Base-by-base conservation (phyloP, 2,329 filamentous ascomycete species). In the Verticillium albo-atrum region DNA sequence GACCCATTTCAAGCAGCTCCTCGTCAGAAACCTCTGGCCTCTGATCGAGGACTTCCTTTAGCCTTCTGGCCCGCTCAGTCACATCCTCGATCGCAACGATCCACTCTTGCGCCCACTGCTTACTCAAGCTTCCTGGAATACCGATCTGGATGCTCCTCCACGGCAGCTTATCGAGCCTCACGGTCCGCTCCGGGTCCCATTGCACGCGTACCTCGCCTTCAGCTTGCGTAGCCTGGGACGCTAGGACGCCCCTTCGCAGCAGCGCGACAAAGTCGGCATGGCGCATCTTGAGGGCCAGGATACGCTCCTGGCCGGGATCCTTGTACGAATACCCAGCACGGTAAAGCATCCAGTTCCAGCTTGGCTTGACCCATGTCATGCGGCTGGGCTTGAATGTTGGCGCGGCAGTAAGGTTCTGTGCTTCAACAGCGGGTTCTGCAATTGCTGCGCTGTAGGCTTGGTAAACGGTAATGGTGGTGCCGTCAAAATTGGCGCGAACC, bases 331-430 rank as follows among this genome's bases (percentile, higher is more conserved):
- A 88, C 17, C 84, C 85, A 23, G 78, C 76, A 54, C 85, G 83
- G 67, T 88, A 87, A 71, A 86, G 80, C 79, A 87, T 85, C 85
- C 85, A 88, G 54, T 76, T 73, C 79, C 84, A 88, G 60, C 79
- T 82, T 0, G 84, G 84, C 66, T 88, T 88, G 64, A 88, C 80
- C 85, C 85, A 88, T 4, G 85, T 88, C 84, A 86, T 87, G 56
- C 85, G 79, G 1, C 70, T 70, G n/a, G 74, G 72, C 15, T 71
- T 75, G 71, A 87, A 88, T 6, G 76, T 71, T 2, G 81, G 74
- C 1, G 81, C 83, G 0, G 82, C 79, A 54, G 78, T 71, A 47
- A 88, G 78, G 9, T 72, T 78, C 65, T 87, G 83, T 2, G 71
- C 58, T 3, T 70, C 57, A 6, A 87, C 74, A 5, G 85, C 85